Evolutionary conservation across 768 basidiomycete species (phyloP).

Genomic region (Boletus coccyginus): DNA sequence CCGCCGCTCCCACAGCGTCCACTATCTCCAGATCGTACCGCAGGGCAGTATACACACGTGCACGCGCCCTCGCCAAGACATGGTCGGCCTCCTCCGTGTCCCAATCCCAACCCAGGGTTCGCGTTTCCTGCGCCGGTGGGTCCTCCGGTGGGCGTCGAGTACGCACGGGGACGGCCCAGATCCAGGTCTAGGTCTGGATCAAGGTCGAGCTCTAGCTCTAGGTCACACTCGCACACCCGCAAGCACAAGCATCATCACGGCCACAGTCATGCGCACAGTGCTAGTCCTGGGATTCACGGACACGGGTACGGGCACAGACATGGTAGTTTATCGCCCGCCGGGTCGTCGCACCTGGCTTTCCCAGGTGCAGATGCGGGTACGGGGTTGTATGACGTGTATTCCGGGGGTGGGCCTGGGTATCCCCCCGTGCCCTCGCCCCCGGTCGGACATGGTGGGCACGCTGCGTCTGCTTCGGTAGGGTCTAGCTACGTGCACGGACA

Average conservation of each 20-base stretch:
- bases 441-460: not conserved
- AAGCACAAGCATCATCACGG: not conserved
- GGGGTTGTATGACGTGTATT: not conserved
- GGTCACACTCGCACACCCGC: not conserved
- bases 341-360: not conserved
- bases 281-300: not conserved
- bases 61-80: too few relatives aligned
- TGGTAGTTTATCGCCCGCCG: not conserved
- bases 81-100: too few relatives aligned
- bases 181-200: not conserved
- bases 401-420: slow-evolving; percentile 2
- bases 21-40: not conserved
- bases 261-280: not conserved
- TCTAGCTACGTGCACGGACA: not conserved
- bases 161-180: not conserved
- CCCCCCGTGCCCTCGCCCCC: slow-evolving; percentile 4
- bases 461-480: not conserved
- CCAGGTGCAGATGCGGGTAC: not conserved
- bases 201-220: not conserved
- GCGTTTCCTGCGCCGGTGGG: not conserved
- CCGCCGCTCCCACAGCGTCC: not conserved
- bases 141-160: not conserved
- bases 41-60: not conserved
- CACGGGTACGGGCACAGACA: not conserved
- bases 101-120: not conserved